These are phyloP conservation scores for Aegilops bicornis DNA, from an alignment of 176 grass and related monocot species.

Conservation along the genomic window DNA sequence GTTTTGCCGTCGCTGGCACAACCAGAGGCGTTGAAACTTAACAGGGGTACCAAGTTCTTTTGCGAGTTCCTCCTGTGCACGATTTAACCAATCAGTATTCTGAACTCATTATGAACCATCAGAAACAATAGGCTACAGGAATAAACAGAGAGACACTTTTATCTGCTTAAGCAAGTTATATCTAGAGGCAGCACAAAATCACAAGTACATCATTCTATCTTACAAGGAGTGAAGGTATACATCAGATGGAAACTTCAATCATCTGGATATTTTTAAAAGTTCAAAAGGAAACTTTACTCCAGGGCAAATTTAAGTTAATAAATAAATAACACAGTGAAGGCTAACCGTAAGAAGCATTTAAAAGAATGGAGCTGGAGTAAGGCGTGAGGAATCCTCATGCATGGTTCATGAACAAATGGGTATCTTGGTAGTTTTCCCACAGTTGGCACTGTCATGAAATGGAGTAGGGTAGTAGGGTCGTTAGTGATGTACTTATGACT, in stretches of 20 bases:
- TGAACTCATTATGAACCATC: neutral
- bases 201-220: neutral
- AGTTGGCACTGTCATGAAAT: too few relatives aligned
- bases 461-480: too few relatives aligned
- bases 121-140: neutral
- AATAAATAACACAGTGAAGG: too few relatives aligned
- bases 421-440: too few relatives aligned
- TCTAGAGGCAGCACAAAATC: neutral
- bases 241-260: neutral
- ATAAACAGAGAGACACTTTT: neutral
- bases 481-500: too few relatives aligned
- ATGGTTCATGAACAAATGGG: too few relatives aligned
- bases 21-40: constrained; percentile 12
- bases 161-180: neutral
- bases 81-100: neutral
- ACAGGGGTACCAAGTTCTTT: neutral
- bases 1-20: neutral
- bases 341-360: too few relatives aligned
- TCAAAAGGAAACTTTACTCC: too few relatives aligned
- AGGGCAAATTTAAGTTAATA: neutral
- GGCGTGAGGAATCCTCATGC: too few relatives aligned
- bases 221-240: neutral
- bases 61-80: neutral
- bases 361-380: too few relatives aligned
- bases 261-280: neutral